Percentiles rank a stretch among this genome's conserved stretches.
These are phyloP conservation scores for Trichaptum fuscoviolaceum DNA, from an alignment of 768 basidiomycete genomes.

Conservation along the genomic window DNA sequence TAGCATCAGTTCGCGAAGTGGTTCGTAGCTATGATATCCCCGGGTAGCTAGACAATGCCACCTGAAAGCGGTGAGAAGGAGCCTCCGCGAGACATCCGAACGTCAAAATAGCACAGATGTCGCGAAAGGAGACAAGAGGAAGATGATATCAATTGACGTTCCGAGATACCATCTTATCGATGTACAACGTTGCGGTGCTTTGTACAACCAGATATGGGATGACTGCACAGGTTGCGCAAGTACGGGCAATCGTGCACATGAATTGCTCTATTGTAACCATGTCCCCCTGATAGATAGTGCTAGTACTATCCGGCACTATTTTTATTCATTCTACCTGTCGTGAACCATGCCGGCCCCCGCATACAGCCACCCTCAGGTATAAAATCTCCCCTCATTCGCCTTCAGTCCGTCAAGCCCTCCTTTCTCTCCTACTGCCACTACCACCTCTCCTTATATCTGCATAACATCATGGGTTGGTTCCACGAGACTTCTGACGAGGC, in stretches of 20 bases:
- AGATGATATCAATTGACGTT: not conserved
- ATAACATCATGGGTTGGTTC: slow-evolving; percentile 39
- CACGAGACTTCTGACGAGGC: slow-evolving; percentile 35
- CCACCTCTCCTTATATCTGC: slow-evolving; percentile 4
- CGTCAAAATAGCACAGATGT: not conserved
- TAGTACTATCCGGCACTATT: not conserved
- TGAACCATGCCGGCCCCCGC: not conserved
- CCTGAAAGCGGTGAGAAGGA: not conserved
- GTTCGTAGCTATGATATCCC: not conserved
- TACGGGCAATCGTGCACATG: not conserved
- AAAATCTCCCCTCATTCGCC: not conserved
- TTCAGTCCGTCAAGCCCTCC: not conserved
- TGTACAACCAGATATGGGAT: not conserved
- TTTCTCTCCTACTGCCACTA: slow-evolving; percentile 6
- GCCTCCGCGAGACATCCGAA: not conserved
- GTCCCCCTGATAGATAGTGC: not conserved
- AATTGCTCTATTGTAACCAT: not conserved
- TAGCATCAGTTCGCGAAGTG: not conserved
- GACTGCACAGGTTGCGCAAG: not conserved
- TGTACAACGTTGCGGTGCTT: not conserved
- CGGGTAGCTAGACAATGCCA: not conserved
- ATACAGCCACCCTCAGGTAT: slow-evolving; percentile 2
- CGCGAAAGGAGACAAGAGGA: not conserved
- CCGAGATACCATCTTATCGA: not conserved
- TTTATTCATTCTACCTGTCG: not conserved